Evolutionary conservation across 352 stramenopile genomes (phyloP), one percentile per base, ranked within the genome.

Genomic region (Saprolegnia diclina): DNA sequence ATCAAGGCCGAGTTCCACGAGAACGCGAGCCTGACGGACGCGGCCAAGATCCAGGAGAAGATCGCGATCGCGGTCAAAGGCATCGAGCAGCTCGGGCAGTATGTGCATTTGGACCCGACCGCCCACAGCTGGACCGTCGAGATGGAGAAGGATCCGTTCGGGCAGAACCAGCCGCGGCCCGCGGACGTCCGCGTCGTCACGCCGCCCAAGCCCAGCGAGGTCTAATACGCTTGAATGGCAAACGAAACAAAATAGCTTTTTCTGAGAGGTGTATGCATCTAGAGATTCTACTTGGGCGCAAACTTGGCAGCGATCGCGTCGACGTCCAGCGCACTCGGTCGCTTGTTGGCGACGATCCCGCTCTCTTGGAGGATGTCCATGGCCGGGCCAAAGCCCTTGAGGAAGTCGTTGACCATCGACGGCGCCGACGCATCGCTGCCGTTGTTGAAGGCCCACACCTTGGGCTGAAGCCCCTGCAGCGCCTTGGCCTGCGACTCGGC

Each of bases 1-100:
- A 92, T 94, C 74, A 91, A 92, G 75, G 74, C 79, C 46, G 82
- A 94, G 73, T 92, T 93, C 77, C 85, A 91, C 71, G 80, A 85
- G 35, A 87, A 82, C 74, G 88, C 91, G 75, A 35, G 68, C 45
- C 70, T 91, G 40, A 83, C 81, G 38, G 82, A 90, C 66, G 66
- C 77, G 35, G 74, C 74, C 48, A 73, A 77, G 57, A 88, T 95
- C 54, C 72, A 79, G 56, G 69, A 89, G 62, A 90, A 92, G 67
- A 52, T 96, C 57, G 75, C 75, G 64, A 77, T 85, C 9, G 85
- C 83, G 55, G 81, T 79, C 53, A 76, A 81, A 44, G 83, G 87
- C 56, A 89, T 94, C 66, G 78, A 80, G 56, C 83, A 92, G 77
- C 73, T 96, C 42, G 82, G 80, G 37, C 81, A 85, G 76, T 94